Percentiles rank a stretch among this genome's conserved stretches.
These are phyloP conservation scores for Penicillium pulvis DNA, from an alignment of 495 filamentous ascomycete species.

Conservation along the genomic window DNA sequence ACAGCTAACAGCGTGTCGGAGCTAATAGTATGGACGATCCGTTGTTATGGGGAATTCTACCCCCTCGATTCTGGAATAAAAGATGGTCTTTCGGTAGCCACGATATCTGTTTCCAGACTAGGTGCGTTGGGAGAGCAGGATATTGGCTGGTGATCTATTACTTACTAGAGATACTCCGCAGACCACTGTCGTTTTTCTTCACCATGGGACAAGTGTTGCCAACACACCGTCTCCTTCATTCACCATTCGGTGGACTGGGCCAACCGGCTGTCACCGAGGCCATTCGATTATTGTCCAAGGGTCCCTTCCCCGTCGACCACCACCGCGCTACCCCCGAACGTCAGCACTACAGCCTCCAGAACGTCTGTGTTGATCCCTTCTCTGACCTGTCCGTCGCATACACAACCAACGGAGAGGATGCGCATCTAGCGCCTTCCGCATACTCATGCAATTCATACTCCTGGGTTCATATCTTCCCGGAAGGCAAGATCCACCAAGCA, in stretches of 20 bases:
- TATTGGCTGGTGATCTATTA: background rate
- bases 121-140: constrained; percentile 25
- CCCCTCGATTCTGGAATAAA: constrained; percentile 70
- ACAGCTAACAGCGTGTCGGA: constrained; percentile 33
- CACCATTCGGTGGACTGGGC: constrained; percentile 69
- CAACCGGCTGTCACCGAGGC: constrained; percentile 87
- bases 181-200: constrained; percentile 73
- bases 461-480: constrained; percentile 96
- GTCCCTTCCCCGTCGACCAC: constrained; percentile 51
- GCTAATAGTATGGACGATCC: constrained; percentile 84
- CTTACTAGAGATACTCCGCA: constrained; percentile 25
- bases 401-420: constrained; percentile 59
- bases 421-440: constrained; percentile 55
- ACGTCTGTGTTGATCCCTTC: constrained; percentile 52
- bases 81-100: constrained; percentile 88
- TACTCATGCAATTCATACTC: constrained; percentile 63
- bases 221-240: constrained; percentile 79
- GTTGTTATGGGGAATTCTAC: constrained; percentile 86
- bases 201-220: constrained; percentile 84
- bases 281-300: constrained; percentile 76
- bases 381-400: constrained; percentile 49
- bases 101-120: constrained; percentile 75
- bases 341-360: constrained; percentile 41
- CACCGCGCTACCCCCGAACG: constrained; percentile 37
- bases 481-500: constrained; percentile 90